Evolutionary conservation across 2,329 filamentous ascomycete genomes (phyloP).

Genomic region (Fusarium buxicola): DNA sequence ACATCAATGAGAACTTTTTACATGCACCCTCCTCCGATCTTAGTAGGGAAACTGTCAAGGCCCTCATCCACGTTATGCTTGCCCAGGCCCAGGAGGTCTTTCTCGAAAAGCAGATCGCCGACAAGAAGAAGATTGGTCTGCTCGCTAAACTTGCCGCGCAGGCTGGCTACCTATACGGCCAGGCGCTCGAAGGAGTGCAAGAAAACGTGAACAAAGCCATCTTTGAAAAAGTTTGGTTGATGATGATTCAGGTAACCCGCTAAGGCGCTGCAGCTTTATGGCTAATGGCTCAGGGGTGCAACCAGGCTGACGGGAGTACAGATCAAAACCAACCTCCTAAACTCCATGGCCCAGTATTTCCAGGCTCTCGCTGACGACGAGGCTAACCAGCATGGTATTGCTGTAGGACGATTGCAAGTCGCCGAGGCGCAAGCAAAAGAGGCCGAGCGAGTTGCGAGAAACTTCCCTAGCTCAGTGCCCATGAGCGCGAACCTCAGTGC

Average conservation of each 20-base stretch:
- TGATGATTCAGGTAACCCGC: slow-evolving; percentile 76
- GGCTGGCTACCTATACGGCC: slow-evolving; percentile 86
- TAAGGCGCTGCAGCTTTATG: neutral
- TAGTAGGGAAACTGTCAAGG: slow-evolving; percentile 95
- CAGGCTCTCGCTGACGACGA: slow-evolving; percentile 93
- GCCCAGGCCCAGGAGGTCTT: slow-evolving; percentile 98
- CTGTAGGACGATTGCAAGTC: slow-evolving; percentile 83
- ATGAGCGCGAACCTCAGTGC: slow-evolving; percentile 84
- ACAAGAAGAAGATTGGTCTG: slow-evolving; percentile 91
- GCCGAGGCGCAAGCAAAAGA: slow-evolving; percentile 84
- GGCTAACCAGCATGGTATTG: slow-evolving; percentile 84
- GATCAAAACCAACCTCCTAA: slow-evolving; percentile 84
- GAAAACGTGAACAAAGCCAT: slow-evolving; percentile 91
- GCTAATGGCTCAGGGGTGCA: neutral
- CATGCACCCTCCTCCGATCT: slow-evolving; percentile 97
- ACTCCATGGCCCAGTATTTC: slow-evolving; percentile 90
- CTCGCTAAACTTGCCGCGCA: slow-evolving; percentile 94
- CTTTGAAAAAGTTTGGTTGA: slow-evolving; percentile 94
- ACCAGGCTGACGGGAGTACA: slow-evolving; percentile 48
- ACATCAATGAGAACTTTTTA: slow-evolving; percentile 99
- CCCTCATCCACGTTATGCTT: slow-evolving; percentile 90
- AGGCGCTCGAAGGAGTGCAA: slow-evolving; percentile 89
- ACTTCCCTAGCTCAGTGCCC: slow-evolving; percentile 83
- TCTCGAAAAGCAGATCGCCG: slow-evolving; percentile 92
- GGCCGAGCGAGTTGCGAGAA: slow-evolving; percentile 78